phyloP scores from a whole-genome alignment of 768 basidiomycete genomes.

The Pluteus cervinus region DNA sequence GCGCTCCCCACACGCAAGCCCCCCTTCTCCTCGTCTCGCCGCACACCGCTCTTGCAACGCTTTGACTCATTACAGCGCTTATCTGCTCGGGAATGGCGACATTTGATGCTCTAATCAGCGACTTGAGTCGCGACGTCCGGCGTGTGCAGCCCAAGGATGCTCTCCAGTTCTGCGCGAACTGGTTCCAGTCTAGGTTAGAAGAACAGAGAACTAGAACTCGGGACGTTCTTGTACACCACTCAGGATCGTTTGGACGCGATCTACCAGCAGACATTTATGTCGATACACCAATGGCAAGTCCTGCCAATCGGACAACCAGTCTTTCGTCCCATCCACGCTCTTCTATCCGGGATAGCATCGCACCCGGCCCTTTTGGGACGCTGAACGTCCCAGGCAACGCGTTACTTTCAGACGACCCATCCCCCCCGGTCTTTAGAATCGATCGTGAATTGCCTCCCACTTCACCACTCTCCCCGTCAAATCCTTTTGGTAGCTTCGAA shows the following conservation, averaged over 20 bases:
- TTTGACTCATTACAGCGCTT: conserved; percentile 1
- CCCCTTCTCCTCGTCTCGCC: not conserved
- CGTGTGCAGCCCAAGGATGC: conserved; percentile 86
- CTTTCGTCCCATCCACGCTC: conserved; percentile 56
- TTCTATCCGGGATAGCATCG: conserved; percentile 49
- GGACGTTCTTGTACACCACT: conserved; percentile 52
- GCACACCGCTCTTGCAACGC: too few relatives aligned
- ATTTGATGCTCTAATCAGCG: conserved; percentile 75
- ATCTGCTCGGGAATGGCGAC: conserved; percentile 45
- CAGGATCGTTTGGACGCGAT: conserved; percentile 41
- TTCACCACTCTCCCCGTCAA: conserved; percentile 47
- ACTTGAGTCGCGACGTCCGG: conserved; percentile 81
- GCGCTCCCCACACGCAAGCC: too few relatives aligned
- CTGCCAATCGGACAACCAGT: conserved; percentile 21
- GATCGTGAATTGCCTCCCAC: conserved; percentile 45
- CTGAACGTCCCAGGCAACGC: conserved; percentile 81
- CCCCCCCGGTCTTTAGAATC: conserved; percentile 53
- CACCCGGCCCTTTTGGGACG: conserved; percentile 70
- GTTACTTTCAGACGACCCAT: conserved; percentile 47
- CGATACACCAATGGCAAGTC: conserved; percentile 38
- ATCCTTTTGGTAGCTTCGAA: conserved; percentile 51
- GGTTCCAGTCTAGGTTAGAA: conserved; percentile 87
- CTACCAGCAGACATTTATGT: conserved; percentile 54
- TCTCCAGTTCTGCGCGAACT: conserved; percentile 89
- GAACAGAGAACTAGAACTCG: conserved; percentile 76